Percentiles rank a stretch among this genome's conserved stretches.
phyloP scores from a whole-genome alignment of 2,329 filamentous ascomycete species.

The Stemphylium vesicarium region DNA sequence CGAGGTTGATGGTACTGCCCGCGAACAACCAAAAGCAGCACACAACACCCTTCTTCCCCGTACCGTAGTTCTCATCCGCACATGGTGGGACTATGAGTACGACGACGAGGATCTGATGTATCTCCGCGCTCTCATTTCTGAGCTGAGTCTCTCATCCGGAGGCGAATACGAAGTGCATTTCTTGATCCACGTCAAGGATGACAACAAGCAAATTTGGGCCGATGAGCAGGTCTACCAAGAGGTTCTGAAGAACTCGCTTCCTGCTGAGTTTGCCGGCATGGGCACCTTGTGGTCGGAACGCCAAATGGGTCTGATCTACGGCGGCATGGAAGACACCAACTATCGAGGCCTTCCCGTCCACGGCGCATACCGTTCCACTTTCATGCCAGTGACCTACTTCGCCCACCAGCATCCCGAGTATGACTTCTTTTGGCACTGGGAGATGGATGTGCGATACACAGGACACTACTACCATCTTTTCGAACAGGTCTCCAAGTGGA shows the following conservation, averaged over 20 bases:
- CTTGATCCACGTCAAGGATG: slow-evolving; percentile 82
- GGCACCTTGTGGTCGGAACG: slow-evolving; percentile 60
- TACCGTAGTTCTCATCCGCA: slow-evolving; percentile 80
- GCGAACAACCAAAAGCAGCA: slow-evolving; percentile 27
- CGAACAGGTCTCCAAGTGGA: slow-evolving; percentile 70
- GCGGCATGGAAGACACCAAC: slow-evolving; percentile 56
- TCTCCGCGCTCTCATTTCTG: slow-evolving; percentile 79
- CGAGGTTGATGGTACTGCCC: slow-evolving; percentile 21
- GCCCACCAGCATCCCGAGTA: slow-evolving; percentile 87
- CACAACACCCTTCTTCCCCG: slow-evolving; percentile 57
- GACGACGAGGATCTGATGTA: slow-evolving; percentile 81
- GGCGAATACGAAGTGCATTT: slow-evolving; percentile 86
- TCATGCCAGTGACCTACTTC: slow-evolving; percentile 95
- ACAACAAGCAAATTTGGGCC: slow-evolving; percentile 79
- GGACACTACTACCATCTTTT: slow-evolving; percentile 87
- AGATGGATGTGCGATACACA: slow-evolving; percentile 90
- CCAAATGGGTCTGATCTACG: slow-evolving; percentile 62
- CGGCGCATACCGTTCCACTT: slow-evolving; percentile 74
- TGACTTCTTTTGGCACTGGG: slow-evolving; percentile 93
- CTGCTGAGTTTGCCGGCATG: slow-evolving; percentile 59
- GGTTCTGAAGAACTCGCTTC: slow-evolving; percentile 61
- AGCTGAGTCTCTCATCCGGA: slow-evolving; percentile 77
- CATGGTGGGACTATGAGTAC: slow-evolving; percentile 82
- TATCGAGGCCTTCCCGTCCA: slow-evolving; percentile 70
- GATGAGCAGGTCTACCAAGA: slow-evolving; percentile 75